Evolutionary conservation across 2,329 filamentous ascomycete genomes (phyloP), one percentile per base, ranked within the genome.

Genomic region (Talaromyces sp.): DNA sequence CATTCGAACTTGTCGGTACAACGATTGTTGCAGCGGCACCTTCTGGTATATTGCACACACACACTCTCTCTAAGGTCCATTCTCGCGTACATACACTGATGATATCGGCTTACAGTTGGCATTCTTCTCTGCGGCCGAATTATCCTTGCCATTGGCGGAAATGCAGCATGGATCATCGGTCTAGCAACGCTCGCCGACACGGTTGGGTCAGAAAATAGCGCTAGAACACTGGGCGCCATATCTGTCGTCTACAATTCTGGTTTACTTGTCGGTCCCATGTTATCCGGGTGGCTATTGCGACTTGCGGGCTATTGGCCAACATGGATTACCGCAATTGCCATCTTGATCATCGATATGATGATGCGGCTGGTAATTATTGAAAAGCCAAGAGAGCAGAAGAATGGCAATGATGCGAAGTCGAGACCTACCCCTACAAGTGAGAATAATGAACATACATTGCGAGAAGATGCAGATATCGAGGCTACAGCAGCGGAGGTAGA

Each of bases 101-200:
- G 19, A 50, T 33, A 57, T 2, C 19, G 27, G 8, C 22, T n/a
- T 43, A 4, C 19, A 72, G 72, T 73, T 4, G 68, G 66, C 63
- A 62, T 65, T 7, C 68, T 74, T 39, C 69, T 73, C 37, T 7
- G 70, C 8, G 75, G 75, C 13, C 70, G 74, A 4, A 60, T 74
- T 52, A 19, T 77, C 11, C 75, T 77, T 58, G 69, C 69, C 2
- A 64, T 74, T 11, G 69, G 71, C 5, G 73, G 74, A 8, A 69
- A 71, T 3, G 71, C 67, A 6, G 67, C 71, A n/a, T 77, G 75
- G 75, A 73, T 75, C 7, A 69, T 76, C 33, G 74, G 74, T 9
- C 66, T 76, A 27, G 71, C 74, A 4, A 70, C 71, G 1, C 56
- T 75, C 11, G 69, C 70, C 22, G 73, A 76, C 37, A 74, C 69